These are phyloP conservation scores for Sugiyamaella valdiviana DNA, from an alignment of 805 yeast genomes.

Conservation along the genomic window DNA sequence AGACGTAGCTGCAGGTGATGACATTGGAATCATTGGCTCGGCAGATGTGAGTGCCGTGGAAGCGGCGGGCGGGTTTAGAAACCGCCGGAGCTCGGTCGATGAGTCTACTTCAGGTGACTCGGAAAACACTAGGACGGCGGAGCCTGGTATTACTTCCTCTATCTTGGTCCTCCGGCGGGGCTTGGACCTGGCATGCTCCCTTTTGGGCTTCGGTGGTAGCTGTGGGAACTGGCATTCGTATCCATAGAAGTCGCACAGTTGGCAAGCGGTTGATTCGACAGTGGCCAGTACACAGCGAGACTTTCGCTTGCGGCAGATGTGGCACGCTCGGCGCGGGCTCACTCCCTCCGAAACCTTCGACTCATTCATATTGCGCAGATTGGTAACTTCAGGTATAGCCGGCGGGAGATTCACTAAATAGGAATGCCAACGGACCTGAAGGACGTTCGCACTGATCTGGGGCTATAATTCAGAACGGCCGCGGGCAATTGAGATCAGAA, in stretches of 20 bases:
- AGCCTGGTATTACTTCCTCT: neutral
- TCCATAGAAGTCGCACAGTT: conserved; percentile 11
- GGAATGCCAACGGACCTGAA: neutral
- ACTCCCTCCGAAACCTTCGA: conserved; percentile 2
- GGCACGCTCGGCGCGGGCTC: conserved; percentile 14
- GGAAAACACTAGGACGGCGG: neutral
- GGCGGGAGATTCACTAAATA: neutral
- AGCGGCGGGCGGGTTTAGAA: neutral
- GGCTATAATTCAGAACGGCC: no score
- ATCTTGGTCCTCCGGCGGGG: neutral
- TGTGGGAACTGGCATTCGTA: conserved; percentile 11
- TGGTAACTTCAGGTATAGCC: neutral
- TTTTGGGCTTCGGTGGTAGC: neutral
- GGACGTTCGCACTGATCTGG: neutral
- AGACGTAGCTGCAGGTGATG: neutral
- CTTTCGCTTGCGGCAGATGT: conserved; percentile 12
- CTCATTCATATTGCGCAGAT: neutral
- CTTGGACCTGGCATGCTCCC: neutral
- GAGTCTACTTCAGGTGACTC: neutral
- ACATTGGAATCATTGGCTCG: neutral
- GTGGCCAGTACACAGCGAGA: conserved; percentile 10
- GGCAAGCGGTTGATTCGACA: conserved; percentile 5
- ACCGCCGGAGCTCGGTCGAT: neutral
- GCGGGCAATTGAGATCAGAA: no score
- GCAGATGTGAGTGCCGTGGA: neutral